Evolutionary conservation across 2,329 filamentous ascomycete genomes (phyloP), one percentile per base, ranked within the genome.

Genomic region (Beauveria varroae): DNA sequence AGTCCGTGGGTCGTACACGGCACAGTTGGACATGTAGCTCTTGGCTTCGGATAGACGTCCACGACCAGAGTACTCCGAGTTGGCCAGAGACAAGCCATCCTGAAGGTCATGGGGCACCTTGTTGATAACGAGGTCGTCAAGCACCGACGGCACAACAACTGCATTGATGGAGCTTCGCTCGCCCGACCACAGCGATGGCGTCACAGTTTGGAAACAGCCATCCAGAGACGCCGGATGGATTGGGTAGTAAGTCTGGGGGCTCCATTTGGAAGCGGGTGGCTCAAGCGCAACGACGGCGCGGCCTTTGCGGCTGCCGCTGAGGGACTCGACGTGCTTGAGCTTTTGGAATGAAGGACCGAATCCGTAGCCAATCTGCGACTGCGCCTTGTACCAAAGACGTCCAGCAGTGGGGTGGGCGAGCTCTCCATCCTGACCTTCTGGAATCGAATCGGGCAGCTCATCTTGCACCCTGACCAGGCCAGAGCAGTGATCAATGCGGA

Each of bases 171-270:
- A 50, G 26, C 46, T 26, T 67, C 65, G 41, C 28, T 65, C 65
- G 28, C 62, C 64, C 3, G 65, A 61, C 10, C 65, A 64, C 28
- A 62, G 53, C 6, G 62, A 55, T n/a, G 63, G 56, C 40, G 66
- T 65, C 9, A 67, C 60, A 44, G 68, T 66, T 47, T 71, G 70
- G 43, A 72, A 58, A 34, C 68, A 68, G 37, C 64, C 62, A 56
- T 76, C 74, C 26, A 76, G 68, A 52, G 70, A 71, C 2, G 69
- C 68, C 0, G 74, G 74, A 44, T 76, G 74, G 30, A 75, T 66
- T 16, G 69, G 65, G 41, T 74, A 68, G 1, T 68, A 66, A 7
- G 61, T 41, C 56, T 54, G 56, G 16, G 56, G 56, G 10, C 24
- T 20, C 24, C 67, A 62, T 28, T 49, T 62, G 22, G 60, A 49